Base-by-base conservation (phyloP, 169 alveolate species). In the Ichthyophthirius multifiliis region DNA sequence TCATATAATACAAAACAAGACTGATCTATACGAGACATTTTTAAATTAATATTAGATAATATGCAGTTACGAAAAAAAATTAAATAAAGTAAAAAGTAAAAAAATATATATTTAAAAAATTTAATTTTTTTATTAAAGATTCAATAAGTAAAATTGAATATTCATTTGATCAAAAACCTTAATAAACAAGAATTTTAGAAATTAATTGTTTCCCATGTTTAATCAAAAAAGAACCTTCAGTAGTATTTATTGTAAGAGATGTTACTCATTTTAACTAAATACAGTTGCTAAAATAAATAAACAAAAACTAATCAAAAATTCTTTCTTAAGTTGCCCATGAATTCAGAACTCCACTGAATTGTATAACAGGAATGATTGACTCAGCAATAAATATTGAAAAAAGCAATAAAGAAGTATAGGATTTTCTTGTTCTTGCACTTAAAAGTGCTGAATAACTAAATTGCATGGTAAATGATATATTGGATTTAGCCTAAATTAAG, bases 321-420 rank as follows among this genome's bases (percentile, higher is more conserved):
- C 75, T 65, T 34, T 65, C 75, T 4, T 13, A 35, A 30, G 86
- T 79, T 39, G 62, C 80, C 16, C 81, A 79, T 47, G 86, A 79
- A 37, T 47, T 79, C 37, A 65, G 86, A 39, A 71, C 81, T 31
- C 86, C 86, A 0, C 43, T 79, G 32, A 79, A 47, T 34, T 79
- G 86, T 41, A 67, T 67, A 15, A 79, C 67, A 2, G 34, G 45
- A 1, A 79, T 79, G 86, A 31, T 79, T 6, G 86, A 79, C n/a
- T 32, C 31, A 27, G 67, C 37, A n/a, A n/a, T n/a, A n/a, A n/a
- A n/a, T n/a, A n/a, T n/a, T n/a, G n/a, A n/a, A n/a, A n/a, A n/a
- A n/a, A n/a, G n/a, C n/a, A n/a, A n/a, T n/a, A n/a, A n/a, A n/a
- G n/a, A n/a, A n/a, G n/a, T n/a, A n/a, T n/a, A n/a, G n/a, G 45